These are phyloP conservation scores for Ophiostoma australiae DNA, from an alignment of 2,329 filamentous ascomycete species.

Conservation along the genomic window DNA sequence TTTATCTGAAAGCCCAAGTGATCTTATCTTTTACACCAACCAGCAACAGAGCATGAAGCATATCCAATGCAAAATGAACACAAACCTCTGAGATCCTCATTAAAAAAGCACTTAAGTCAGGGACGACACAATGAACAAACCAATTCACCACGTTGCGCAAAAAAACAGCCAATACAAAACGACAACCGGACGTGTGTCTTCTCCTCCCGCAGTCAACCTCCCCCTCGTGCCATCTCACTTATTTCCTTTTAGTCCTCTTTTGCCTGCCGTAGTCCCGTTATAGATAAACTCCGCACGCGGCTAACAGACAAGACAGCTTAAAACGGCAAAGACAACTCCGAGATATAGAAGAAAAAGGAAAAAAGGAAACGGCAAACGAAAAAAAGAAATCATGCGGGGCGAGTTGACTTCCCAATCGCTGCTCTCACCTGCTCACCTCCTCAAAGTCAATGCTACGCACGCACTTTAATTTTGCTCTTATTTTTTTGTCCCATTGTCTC, in stretches of 20 bases:
- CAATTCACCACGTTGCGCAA: background rate
- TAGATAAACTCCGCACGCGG: background rate
- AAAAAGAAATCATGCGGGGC: slow-evolving; percentile 8
- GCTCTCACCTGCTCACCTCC: background rate
- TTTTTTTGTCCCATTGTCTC: background rate
- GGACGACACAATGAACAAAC: background rate
- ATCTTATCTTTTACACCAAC: slow-evolving; percentile 5
- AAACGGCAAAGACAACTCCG: slow-evolving; percentile 1
- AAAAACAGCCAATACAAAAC: background rate
- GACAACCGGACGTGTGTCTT: slow-evolving; percentile 1
- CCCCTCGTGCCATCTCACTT: background rate
- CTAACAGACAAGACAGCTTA: background rate
- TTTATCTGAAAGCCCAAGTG: background rate
- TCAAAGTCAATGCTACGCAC: background rate
- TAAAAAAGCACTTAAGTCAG: background rate
- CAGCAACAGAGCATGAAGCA: background rate
- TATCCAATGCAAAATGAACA: background rate
- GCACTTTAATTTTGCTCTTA: background rate
- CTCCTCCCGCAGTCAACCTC: background rate
- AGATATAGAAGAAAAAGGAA: background rate
- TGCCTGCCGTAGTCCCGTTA: slow-evolving; percentile 7
- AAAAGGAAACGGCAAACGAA: background rate
- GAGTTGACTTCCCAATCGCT: background rate
- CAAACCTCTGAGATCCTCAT: background rate
- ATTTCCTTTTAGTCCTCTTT: background rate